A percentile compares a stretch with the other conserved stretches of the same genome.
These are phyloP conservation scores for Porpolomopsis calyptriformis DNA, from an alignment of 768 basidiomycete genomes.

Conservation along the genomic window DNA sequence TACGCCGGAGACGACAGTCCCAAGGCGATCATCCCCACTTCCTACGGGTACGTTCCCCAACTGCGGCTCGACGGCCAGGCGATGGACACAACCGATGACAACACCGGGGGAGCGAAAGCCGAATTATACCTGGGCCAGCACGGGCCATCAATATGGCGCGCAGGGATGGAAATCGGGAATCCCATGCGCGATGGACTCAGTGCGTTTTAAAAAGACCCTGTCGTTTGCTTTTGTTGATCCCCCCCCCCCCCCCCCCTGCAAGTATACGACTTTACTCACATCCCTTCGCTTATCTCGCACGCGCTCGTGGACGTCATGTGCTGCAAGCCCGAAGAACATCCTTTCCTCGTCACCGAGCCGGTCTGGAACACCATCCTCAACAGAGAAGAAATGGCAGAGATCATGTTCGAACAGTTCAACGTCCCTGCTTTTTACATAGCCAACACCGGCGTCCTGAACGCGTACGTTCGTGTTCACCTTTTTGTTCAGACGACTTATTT, in stretches of 20 bases:
- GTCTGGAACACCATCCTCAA: conserved; percentile 95
- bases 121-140: conserved; percentile 77
- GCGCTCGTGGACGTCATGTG: conserved; percentile 70
- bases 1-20: conserved; percentile 97
- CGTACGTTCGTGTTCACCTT: conserved; percentile 40
- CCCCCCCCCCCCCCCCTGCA: conserved; percentile 17
- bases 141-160: conserved; percentile 83
- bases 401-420: conserved; percentile 94
- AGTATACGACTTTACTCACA: conserved; percentile 70
- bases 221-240: not conserved
- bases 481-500: conserved; percentile 6
- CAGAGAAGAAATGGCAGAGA: conserved; percentile 89
- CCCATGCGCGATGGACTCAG: conserved; percentile 79
- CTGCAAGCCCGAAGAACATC: conserved; percentile 74
- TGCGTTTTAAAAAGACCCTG: conserved; percentile 28
- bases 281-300: conserved; percentile 61
- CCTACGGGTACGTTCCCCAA: conserved; percentile 77
- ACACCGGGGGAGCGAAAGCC: conserved; percentile 19
- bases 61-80: conserved; percentile 36
- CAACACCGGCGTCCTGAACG: conserved; percentile 86
- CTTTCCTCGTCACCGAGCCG: conserved; percentile 86
- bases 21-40: conserved; percentile 81
- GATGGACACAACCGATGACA: conserved; percentile 33
- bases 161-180: conserved; percentile 78
- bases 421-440: conserved; percentile 96